These are phyloP conservation scores for Verticillium dahliae DNA, from an alignment of 2,329 filamentous ascomycete genomes.

Conservation along the genomic window DNA sequence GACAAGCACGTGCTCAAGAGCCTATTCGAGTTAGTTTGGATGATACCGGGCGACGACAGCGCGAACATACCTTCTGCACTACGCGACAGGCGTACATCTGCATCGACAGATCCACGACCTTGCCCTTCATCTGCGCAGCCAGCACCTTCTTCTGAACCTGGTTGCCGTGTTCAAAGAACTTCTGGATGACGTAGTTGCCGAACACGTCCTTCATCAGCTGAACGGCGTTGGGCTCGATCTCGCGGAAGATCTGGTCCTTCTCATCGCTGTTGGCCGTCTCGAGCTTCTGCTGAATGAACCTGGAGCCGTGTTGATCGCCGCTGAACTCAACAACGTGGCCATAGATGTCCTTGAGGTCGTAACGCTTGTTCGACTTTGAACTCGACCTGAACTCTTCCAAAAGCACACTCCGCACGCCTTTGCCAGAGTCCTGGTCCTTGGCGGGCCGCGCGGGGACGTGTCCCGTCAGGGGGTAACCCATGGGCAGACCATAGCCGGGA, in stretches of 20 bases:
- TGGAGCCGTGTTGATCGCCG: constrained; percentile 90
- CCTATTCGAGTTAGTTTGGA: constrained; percentile 38
- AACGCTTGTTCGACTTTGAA: constrained; percentile 65
- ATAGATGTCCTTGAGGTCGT: constrained; percentile 84
- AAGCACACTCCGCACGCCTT: constrained; percentile 61
- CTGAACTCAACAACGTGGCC: constrained; percentile 87
- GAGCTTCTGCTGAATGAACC: constrained; percentile 91
- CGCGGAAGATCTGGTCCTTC: constrained; percentile 82
- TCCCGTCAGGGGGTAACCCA: constrained; percentile 9
- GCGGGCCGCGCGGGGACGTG: constrained; percentile 27
- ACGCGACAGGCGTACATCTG: constrained; percentile 95
- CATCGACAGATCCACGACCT: constrained; percentile 70
- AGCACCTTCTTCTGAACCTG: constrained; percentile 87
- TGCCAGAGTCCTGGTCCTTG: constrained; percentile 51
- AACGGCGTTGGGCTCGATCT: constrained; percentile 77
- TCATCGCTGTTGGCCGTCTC: constrained; percentile 92
- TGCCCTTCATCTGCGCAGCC: constrained; percentile 80
- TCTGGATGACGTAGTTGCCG: constrained; percentile 97
- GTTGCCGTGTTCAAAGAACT: constrained; percentile 93
- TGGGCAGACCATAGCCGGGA: constrained; percentile 24
- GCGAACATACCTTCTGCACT: constrained; percentile 73
- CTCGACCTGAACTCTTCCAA: constrained; percentile 76
- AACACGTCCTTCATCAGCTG: constrained; percentile 96
- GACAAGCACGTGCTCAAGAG: constrained; percentile 82
- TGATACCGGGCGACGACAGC: constrained; percentile 9